Evolutionary conservation across 176 grass and related monocot genomes (phyloP).

Genomic region (Bonia amplexicaulis): DNA sequence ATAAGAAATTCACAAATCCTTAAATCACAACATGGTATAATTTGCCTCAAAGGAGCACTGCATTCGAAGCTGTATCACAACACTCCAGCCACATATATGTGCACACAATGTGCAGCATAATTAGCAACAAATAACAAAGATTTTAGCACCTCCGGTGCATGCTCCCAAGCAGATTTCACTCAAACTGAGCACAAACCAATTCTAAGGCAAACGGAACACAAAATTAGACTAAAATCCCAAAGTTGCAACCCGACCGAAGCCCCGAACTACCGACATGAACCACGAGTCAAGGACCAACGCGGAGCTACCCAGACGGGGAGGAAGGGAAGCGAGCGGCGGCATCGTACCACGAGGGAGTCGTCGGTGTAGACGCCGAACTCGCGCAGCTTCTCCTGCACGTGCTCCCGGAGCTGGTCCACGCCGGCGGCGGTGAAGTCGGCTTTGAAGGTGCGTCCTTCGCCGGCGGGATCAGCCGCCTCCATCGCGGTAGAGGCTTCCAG

Average conservation of each 20-base stretch:
- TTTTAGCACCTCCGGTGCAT: background rate
- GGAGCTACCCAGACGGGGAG: background rate
- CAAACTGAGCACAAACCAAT: background rate
- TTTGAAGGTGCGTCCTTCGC: conserved; percentile 27
- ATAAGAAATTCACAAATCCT: background rate
- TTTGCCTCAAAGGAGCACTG: background rate
- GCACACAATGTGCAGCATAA: background rate
- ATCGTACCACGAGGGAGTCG: conserved; percentile 45
- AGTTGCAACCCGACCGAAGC: background rate
- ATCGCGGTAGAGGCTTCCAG: conserved; percentile 37
- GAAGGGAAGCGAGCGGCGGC: background rate
- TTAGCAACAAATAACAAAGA: background rate
- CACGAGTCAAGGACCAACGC: background rate
- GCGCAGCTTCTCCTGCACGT: conserved; percentile 55
- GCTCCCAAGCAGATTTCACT: background rate
- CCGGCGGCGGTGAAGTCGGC: conserved; percentile 37
- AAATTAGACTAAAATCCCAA: background rate
- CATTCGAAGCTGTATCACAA: background rate
- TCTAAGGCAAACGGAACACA: background rate
- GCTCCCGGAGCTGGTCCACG: conserved; percentile 29
- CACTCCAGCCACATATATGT: background rate
- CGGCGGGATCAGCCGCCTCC: conserved; percentile 40
- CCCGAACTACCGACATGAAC: background rate
- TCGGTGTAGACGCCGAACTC: conserved; percentile 30
- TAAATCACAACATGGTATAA: background rate